A percentile compares a stretch with the other conserved stretches of the same genome.
Evolutionary conservation across 768 basidiomycete genomes (phyloP).

Genomic region (Auricularia sp.): DNA sequence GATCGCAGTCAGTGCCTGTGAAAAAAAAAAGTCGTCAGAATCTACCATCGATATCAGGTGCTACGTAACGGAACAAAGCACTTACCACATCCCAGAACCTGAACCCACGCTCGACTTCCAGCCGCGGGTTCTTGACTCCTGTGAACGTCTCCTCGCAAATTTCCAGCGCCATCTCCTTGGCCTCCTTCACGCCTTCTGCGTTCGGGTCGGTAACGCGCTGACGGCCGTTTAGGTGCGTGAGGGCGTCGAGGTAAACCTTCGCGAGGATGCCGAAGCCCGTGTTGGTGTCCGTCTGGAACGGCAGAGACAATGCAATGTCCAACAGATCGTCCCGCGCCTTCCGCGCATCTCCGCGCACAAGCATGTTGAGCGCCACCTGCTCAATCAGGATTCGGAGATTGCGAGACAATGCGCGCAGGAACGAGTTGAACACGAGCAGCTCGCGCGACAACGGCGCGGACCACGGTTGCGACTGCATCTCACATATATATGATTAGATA

Average conservation of each 20-base stretch:
- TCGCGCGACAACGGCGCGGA: constrained; percentile 94
- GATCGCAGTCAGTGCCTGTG: constrained; percentile 77
- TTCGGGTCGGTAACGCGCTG: constrained; percentile 68
- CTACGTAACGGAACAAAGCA: constrained; percentile 14
- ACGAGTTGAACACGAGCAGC: constrained; percentile 95
- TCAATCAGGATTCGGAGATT: constrained; percentile 86
- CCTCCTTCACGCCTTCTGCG: constrained; percentile 69
- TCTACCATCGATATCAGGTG: background rate
- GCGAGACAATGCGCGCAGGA: constrained; percentile 83
- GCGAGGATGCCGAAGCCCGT: constrained; percentile 96
- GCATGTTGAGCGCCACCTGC: constrained; percentile 85
- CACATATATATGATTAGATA: constrained; percentile 9
- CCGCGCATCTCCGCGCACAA: constrained; percentile 80
- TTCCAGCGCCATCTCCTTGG: constrained; percentile 78
- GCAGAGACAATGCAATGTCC: constrained; percentile 84
- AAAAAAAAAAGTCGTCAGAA: constrained; percentile 4
- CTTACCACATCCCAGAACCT: constrained; percentile 97
- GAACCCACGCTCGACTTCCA: constrained; percentile 92
- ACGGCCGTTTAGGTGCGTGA: constrained; percentile 78
- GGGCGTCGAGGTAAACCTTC: constrained; percentile 91
- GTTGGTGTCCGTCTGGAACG: constrained; percentile 94
- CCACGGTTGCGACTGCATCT: constrained; percentile 73
- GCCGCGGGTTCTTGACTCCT: constrained; percentile 77
- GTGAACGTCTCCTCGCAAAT: constrained; percentile 88
- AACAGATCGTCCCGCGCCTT: constrained; percentile 82